phyloP scores from a whole-genome alignment of 2,329 filamentous ascomycete genomes.

The Colletotrichum liaoningense region DNA sequence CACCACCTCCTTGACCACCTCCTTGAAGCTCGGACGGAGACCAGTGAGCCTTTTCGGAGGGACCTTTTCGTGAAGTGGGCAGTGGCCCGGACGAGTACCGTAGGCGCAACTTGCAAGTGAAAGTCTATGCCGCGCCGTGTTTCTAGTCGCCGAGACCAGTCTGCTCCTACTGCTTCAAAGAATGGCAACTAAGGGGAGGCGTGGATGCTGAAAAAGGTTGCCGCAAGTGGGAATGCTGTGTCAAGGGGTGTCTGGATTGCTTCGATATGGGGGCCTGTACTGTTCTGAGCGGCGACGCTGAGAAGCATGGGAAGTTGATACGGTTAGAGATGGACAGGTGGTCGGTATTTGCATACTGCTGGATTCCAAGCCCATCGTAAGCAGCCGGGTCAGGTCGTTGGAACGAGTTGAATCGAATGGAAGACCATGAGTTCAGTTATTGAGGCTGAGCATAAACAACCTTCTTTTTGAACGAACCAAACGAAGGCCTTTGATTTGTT shows the following conservation, averaged over 20 bases:
- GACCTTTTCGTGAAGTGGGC: constrained; percentile 27
- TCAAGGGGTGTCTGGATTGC: background rate
- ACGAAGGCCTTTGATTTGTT: constrained; percentile 21
- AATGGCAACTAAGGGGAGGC: background rate
- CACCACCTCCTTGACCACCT: background rate
- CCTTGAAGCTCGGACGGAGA: background rate
- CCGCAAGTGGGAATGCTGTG: background rate
- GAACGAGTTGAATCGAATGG: background rate
- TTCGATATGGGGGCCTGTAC: background rate
- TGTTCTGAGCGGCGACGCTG: background rate
- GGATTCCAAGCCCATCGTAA: constrained; percentile 9
- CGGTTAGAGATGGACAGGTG: background rate
- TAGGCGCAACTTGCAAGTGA: background rate
- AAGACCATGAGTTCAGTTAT: constrained; percentile 14
- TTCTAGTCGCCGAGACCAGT: background rate
- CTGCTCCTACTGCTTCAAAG: background rate
- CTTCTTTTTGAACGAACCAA: background rate
- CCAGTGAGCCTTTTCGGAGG: background rate
- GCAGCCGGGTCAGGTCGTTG: constrained; percentile 10
- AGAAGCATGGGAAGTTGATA: background rate
- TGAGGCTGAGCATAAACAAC: constrained; percentile 28
- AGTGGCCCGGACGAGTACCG: background rate
- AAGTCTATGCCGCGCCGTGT: background rate
- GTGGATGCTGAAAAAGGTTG: background rate
- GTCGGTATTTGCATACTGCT: background rate